Conservation (phyloP, 352 stramenopile genomes). For the Phytopythium litorale region DNA sequence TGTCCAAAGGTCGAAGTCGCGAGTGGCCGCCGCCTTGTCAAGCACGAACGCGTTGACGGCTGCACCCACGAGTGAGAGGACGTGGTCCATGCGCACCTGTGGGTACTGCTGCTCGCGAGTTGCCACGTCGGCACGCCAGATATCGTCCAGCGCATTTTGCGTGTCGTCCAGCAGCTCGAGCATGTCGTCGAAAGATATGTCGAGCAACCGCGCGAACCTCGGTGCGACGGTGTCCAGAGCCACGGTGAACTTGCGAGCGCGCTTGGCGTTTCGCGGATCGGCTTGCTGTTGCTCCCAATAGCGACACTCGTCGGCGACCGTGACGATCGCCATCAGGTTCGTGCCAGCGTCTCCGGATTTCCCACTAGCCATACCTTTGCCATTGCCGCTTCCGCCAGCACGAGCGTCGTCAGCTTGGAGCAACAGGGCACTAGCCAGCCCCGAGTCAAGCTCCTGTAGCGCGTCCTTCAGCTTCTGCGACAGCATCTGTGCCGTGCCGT, state of each 20-base stretch:
- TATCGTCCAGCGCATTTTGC: slow-evolving; percentile 83
- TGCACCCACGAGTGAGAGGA: slow-evolving; percentile 77
- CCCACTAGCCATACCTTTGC: slow-evolving; percentile 3
- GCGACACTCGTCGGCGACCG: slow-evolving; percentile 80
- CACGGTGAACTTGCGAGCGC: slow-evolving; percentile 72
- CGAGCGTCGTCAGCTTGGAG: slow-evolving; percentile 6
- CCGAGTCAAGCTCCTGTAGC: slow-evolving; percentile 67
- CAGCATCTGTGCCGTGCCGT: slow-evolving; percentile 36
- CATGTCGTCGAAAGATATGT: slow-evolving; percentile 76
- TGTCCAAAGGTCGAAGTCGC: slow-evolving; percentile 68
- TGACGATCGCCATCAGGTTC: slow-evolving; percentile 72
- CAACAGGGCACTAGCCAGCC: slow-evolving; percentile 45
- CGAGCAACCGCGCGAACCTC: slow-evolving; percentile 52
- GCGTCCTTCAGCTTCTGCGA: slow-evolving; percentile 82
- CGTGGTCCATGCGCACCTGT: slow-evolving; percentile 83
- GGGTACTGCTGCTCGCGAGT: slow-evolving; percentile 62
- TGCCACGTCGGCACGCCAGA: slow-evolving; percentile 80
- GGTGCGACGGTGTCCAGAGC: slow-evolving; percentile 84
- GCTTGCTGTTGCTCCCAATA: slow-evolving; percentile 72
- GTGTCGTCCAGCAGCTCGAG: slow-evolving; percentile 84
- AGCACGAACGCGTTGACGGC: slow-evolving; percentile 78
- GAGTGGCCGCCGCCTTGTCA: slow-evolving; percentile 25
- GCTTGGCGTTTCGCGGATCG: slow-evolving; percentile 50
- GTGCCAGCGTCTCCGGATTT: slow-evolving; percentile 14
- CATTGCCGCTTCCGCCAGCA: slow-evolving; percentile 11